A percentile compares a stretch with the other conserved stretches of the same genome.
These are phyloP conservation scores for Priceomyces medius DNA, from an alignment of 805 yeast species.

Conservation along the genomic window DNA sequence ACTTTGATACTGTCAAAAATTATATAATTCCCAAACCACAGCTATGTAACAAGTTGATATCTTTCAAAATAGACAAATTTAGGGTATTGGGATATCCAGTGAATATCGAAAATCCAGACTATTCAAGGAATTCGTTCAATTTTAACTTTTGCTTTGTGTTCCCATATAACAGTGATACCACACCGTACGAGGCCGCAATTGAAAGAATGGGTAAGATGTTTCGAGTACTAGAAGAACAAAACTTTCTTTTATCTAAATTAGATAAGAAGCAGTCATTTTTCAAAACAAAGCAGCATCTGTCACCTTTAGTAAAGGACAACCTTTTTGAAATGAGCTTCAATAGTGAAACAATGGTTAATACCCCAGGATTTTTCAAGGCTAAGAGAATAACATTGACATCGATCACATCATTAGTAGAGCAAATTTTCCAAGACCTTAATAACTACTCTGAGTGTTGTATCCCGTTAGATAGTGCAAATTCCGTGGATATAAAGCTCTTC, in stretches of 20 bases:
- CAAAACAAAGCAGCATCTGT: slow-evolving; percentile 19
- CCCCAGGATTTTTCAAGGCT: slow-evolving; percentile 38
- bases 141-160: slow-evolving; percentile 94
- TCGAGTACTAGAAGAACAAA: slow-evolving; percentile 86
- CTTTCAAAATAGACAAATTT: slow-evolving; percentile 67
- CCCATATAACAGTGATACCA: slow-evolving; percentile 73
- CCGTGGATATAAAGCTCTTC: slow-evolving; percentile 90
- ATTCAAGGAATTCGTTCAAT: slow-evolving; percentile 87
- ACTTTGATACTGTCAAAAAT: slow-evolving; percentile 84
- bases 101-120: slow-evolving; percentile 66
- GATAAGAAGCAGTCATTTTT: slow-evolving; percentile 43
- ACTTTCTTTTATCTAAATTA: slow-evolving; percentile 61
- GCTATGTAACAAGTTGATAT: slow-evolving; percentile 76
- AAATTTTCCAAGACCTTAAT: slow-evolving; percentile 90
- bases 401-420: slow-evolving; percentile 78
- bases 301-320: slow-evolving; percentile 7
- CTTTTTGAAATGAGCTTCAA: slow-evolving; percentile 9
- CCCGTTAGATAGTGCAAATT: slow-evolving; percentile 85
- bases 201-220: slow-evolving; percentile 85
- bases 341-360: slow-evolving; percentile 12
- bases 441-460: slow-evolving; percentile 95
- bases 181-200: slow-evolving; percentile 84
- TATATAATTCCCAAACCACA: slow-evolving; percentile 93
- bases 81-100: slow-evolving; percentile 88
- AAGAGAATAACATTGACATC: slow-evolving; percentile 36